Evolutionary conservation across 495 filamentous ascomycete species (phyloP).

Genomic region (Clohesyomyces aquaticus): DNA sequence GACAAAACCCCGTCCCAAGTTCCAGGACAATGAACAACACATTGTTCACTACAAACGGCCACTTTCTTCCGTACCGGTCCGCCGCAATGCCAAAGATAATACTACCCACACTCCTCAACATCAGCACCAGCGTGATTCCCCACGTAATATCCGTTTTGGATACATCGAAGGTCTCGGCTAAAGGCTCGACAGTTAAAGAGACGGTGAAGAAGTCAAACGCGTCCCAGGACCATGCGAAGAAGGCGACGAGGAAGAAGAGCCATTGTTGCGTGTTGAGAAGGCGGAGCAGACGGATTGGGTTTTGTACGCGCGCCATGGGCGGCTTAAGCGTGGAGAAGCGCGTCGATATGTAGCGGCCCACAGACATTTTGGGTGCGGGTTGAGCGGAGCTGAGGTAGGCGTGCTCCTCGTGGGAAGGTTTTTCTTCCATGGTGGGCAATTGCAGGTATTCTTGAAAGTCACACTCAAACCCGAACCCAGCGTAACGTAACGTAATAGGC

Average conservation of each 20-base stretch:
- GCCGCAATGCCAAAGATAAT: conserved; percentile 77
- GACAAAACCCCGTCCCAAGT: conserved; percentile 76
- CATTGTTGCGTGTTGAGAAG: conserved; percentile 76
- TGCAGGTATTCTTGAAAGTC: no score
- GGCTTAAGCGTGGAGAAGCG: conserved; percentile 75
- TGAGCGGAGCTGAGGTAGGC: conserved; percentile 12
- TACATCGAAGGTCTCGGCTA: conserved; percentile 68
- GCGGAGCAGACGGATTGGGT: conserved; percentile 69
- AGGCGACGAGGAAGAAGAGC: conserved; percentile 73
- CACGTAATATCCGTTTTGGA: conserved; percentile 79
- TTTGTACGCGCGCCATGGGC: conserved; percentile 75
- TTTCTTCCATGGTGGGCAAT: conserved; percentile 15
- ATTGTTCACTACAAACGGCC: conserved; percentile 86
- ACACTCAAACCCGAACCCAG: no score
- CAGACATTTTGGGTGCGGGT: conserved; percentile 37
- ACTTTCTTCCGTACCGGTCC: conserved; percentile 84
- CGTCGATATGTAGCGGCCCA: conserved; percentile 50
- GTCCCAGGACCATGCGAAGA: conserved; percentile 69
- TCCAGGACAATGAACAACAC: conserved; percentile 80
- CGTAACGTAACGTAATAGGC: no score
- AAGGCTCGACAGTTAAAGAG: conserved; percentile 69
- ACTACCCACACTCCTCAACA: conserved; percentile 75
- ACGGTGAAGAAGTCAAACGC: conserved; percentile 93
- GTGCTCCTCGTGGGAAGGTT: background rate
- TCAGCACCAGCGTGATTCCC: conserved; percentile 86